Conservation (phyloP, 2,329 filamentous ascomycete species). For the Diaporthe sp. region DNA sequence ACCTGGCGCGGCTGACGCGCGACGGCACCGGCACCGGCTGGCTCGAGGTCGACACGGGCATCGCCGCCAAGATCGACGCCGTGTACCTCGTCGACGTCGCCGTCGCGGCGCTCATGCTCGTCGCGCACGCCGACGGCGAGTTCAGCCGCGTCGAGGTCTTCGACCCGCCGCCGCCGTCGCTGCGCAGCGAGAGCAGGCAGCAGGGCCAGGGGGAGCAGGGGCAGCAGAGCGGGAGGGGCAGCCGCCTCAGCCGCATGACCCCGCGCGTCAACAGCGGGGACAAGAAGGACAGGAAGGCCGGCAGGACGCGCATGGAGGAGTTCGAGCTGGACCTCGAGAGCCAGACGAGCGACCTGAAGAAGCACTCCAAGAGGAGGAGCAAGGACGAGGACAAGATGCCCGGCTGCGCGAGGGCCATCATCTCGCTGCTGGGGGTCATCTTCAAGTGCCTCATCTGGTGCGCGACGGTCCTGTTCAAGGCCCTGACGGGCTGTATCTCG, state of each 20-base stretch:
- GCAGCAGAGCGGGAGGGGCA: constrained; percentile 47
- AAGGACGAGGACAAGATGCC: constrained; percentile 64
- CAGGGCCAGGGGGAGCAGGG: constrained; percentile 39
- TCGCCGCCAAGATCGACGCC: constrained; percentile 71
- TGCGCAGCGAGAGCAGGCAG: constrained; percentile 42
- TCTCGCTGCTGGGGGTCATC: constrained; percentile 65
- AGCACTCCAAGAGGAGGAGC: constrained; percentile 57
- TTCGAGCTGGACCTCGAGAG: constrained; percentile 76
- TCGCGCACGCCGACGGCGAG: constrained; percentile 70
- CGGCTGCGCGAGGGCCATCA: constrained; percentile 61
- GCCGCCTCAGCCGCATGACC: constrained; percentile 50
- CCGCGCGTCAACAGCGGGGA: constrained; percentile 44
- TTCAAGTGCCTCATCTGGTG: constrained; percentile 73
- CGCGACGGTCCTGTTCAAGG: constrained; percentile 69
- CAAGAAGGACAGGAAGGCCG: constrained; percentile 42
- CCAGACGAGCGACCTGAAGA: constrained; percentile 64
- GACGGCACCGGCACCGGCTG: constrained; percentile 72
- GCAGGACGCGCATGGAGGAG: constrained; percentile 62
- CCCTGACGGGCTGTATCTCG: constrained; percentile 63
- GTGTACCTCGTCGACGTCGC: constrained; percentile 75
- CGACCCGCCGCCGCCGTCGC: constrained; percentile 68
- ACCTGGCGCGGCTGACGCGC: constrained; percentile 72
- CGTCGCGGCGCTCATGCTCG: constrained; percentile 71
- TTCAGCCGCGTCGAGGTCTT: constrained; percentile 67
- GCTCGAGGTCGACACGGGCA: constrained; percentile 72